phyloP scores from a whole-genome alignment of 495 filamentous ascomycete species.

The Chaetomium tenue region DNA sequence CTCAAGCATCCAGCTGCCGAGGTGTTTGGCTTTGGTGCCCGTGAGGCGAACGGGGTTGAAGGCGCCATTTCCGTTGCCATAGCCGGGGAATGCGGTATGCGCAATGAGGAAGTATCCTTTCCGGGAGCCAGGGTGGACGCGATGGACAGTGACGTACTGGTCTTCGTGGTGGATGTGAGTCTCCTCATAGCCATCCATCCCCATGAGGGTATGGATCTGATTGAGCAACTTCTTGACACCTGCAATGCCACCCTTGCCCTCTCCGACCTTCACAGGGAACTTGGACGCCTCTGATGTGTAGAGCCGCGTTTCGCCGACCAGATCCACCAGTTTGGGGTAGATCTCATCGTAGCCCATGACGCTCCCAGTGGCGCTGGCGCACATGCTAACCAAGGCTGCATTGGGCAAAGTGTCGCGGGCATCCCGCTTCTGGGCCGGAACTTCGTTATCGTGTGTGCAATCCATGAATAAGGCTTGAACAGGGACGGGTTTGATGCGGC shows the following conservation, averaged over 20 bases:
- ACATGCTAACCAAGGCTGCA: conserved; percentile 92
- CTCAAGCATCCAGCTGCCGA: conserved; percentile 87
- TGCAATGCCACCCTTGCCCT: conserved; percentile 76
- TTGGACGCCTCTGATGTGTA: conserved; percentile 73
- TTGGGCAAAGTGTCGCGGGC: conserved; percentile 94
- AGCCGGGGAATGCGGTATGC: conserved; percentile 89
- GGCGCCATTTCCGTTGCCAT: conserved; percentile 72
- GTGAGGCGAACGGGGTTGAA: conserved; percentile 73
- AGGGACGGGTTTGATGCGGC: conserved; percentile 71
- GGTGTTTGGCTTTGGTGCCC: conserved; percentile 69
- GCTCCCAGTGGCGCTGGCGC: conserved; percentile 86
- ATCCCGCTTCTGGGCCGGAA: conserved; percentile 92
- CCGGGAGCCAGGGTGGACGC: conserved; percentile 84
- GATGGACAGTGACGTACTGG: conserved; percentile 93
- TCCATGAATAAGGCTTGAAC: conserved; percentile 98
- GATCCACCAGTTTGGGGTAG: conserved; percentile 85
- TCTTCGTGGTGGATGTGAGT: conserved; percentile 95
- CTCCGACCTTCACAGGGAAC: conserved; percentile 56
- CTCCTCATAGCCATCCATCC: conserved; percentile 87
- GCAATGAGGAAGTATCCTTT: conserved; percentile 94
- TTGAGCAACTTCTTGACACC: conserved; percentile 89
- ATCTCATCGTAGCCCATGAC: conserved; percentile 99
- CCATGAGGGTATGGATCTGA: conserved; percentile 89
- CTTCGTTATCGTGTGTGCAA: conserved; percentile 98
- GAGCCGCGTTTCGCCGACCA: conserved; percentile 80